A percentile compares a stretch with the other conserved stretches of the same genome.
phyloP scores from a whole-genome alignment of 768 basidiomycete genomes.

The Gloeophyllum trabeum region DNA sequence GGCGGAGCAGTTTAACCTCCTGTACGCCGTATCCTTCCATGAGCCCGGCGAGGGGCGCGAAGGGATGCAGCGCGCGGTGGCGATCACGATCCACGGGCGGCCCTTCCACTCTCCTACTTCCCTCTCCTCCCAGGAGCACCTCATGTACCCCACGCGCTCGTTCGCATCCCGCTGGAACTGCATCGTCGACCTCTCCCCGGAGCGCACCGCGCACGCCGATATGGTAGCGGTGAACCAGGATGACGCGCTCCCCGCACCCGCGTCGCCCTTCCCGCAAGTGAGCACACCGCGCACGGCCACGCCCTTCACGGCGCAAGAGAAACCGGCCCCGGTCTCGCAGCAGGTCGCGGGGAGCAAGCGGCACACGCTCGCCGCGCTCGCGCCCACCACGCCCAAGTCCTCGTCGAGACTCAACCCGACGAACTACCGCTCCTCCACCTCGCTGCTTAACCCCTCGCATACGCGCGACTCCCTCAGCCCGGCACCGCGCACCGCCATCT shows the following conservation, averaged over 20 bases:
- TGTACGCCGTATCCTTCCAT: slow-evolving; percentile 83
- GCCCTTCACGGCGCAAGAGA: slow-evolving; percentile 12
- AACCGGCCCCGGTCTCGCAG: slow-evolving; percentile 22
- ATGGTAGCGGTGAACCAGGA: slow-evolving; percentile 16
- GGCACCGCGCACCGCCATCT: slow-evolving; percentile 6
- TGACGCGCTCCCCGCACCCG: slow-evolving; percentile 58
- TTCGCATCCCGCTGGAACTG: slow-evolving; percentile 91
- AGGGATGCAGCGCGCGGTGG: slow-evolving; percentile 65
- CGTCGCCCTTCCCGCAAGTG: slow-evolving; percentile 60
- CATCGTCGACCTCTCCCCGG: slow-evolving; percentile 61
- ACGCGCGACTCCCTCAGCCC: slow-evolving; percentile 11
- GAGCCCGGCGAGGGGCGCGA: slow-evolving; percentile 41
- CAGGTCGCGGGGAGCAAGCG: slow-evolving; percentile 50
- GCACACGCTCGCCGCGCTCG: slow-evolving; percentile 33
- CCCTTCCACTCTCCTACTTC: slow-evolving; percentile 32
- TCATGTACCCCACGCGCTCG: slow-evolving; percentile 51
- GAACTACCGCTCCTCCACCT: slow-evolving; percentile 18
- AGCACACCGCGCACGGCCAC: slow-evolving; percentile 7
- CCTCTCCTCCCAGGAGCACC: slow-evolving; percentile 4
- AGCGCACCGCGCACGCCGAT: slow-evolving; percentile 9
- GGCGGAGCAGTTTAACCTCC: slow-evolving; percentile 76
- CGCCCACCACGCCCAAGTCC: slow-evolving; percentile 15
- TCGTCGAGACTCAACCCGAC: slow-evolving; percentile 6
- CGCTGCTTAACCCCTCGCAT: slow-evolving; percentile 18
- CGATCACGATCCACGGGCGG: slow-evolving; percentile 68